Base-by-base conservation (phyloP, 257 asterid genomes). In the Solanum okadae region DNA sequence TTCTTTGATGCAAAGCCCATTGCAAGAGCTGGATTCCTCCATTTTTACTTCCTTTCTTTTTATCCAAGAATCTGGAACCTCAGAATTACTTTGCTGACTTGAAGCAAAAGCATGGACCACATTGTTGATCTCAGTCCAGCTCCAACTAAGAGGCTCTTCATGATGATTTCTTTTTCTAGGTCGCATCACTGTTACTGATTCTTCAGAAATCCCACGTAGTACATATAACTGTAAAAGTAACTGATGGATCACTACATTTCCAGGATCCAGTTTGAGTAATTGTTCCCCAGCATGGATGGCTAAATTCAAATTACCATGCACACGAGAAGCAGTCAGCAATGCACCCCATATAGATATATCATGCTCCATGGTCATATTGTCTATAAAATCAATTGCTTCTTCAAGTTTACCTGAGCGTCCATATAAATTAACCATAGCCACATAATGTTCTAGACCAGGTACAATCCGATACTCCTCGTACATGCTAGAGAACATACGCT, bases 371-470 rank as follows among this genome's bases (percentile, higher is more conserved):
- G 90, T 87, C 94, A 93, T 91, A 84, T 79, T 86, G 46, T 70
- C 61, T 40, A 96, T 91, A 90, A 95, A 93, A 29, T 93, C 91
- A 82, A 90, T 85, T 46, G 96, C 98, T 90, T 94, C 94, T 84
- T 95, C 95, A 40, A 96, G 93, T 92, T 87, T 90, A 86, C 98
- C 97, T 12, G 97, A 93, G 44, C 94, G 98, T 29, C 99, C 98
- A 67, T 89, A 91, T 87, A 96, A 86, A 89, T 91, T 90, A 49
- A 95, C 92, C 98, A 95, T 94, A 37, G 97, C 98, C 33, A 88
- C 92, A 83, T 90, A 94, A 89, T 94, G 99, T 75, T 94, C 98
- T 85, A 94, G 87, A 89, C 91, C 82, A 13, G 98, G 97, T 23
- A 79, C 72, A 88, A 93, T 91, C 52, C 84, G 88, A 89, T 91